Conservation (phyloP, 1,284 basidiomycete genomes). For the Cutaneotrichosporon dermatis region DNA sequence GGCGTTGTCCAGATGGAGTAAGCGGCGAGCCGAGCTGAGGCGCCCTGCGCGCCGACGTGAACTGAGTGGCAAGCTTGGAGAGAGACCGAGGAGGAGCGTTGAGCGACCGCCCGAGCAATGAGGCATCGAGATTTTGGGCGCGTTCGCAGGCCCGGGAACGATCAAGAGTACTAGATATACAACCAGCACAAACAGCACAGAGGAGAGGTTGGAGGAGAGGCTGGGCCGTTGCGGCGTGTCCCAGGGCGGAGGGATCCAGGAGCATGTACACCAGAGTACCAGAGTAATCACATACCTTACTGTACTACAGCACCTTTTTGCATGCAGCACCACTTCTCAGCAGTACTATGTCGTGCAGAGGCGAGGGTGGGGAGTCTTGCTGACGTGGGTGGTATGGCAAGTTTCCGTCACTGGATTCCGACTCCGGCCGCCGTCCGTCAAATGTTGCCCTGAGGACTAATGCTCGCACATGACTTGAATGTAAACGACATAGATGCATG, state of each 20-base stretch:
- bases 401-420: neutral
- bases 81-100: neutral
- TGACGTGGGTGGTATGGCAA: neutral
- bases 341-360: neutral
- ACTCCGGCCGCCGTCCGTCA: neutral
- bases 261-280: neutral
- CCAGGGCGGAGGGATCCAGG: neutral
- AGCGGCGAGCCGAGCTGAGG: neutral
- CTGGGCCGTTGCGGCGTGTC: neutral
- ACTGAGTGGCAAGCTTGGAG: neutral
- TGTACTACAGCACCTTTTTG: conserved; percentile 5
- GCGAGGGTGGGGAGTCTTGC: neutral
- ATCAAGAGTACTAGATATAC: neutral
- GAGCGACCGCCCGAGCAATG: too few relatives aligned
- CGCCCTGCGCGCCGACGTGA: too few relatives aligned
- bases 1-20: conserved; percentile 67
- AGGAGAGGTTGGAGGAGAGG: neutral
- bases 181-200: neutral
- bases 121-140: too few relatives aligned
- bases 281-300: neutral
- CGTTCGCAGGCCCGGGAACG: too few relatives aligned
- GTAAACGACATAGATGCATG: too few relatives aligned
- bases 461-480: too few relatives aligned
- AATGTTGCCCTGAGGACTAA: too few relatives aligned
- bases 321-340: conserved; percentile 16